These are phyloP conservation scores for Mycena chlorophos DNA, from an alignment of 768 basidiomycete species.

Conservation along the genomic window DNA sequence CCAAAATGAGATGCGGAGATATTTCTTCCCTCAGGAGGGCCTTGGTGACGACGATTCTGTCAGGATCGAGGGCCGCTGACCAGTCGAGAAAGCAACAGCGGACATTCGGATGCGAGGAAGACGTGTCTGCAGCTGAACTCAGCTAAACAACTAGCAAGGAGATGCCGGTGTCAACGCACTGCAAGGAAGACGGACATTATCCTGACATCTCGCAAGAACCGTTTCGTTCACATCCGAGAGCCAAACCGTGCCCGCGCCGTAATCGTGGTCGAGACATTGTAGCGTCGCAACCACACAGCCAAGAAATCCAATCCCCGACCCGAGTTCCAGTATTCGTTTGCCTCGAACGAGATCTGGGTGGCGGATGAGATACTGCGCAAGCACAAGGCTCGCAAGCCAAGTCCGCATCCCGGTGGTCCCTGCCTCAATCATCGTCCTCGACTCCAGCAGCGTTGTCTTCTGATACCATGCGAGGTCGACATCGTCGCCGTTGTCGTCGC, in stretches of 20 bases:
- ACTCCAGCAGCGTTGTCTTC: constrained; percentile 66
- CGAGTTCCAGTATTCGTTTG: constrained; percentile 66
- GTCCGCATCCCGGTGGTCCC: constrained; percentile 82
- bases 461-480: constrained; percentile 34
- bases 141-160: not conserved
- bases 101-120: constrained; percentile 49
- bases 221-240: constrained; percentile 67
- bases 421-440: constrained; percentile 67
- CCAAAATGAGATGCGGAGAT: constrained; percentile 60
- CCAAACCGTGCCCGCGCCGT: constrained; percentile 33
- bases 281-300: constrained; percentile 62
- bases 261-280: constrained; percentile 38
- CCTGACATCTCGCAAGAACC: constrained; percentile 60
- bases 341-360: constrained; percentile 41
- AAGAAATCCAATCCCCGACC: constrained; percentile 75
- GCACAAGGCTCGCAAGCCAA: constrained; percentile 70
- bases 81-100: constrained; percentile 60
- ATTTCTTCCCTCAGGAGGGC: constrained; percentile 43
- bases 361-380: constrained; percentile 61
- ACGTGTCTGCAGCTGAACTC: constrained; percentile 53
- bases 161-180: constrained; percentile 54
- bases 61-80: constrained; percentile 52
- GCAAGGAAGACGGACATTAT: constrained; percentile 62
- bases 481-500: no score
- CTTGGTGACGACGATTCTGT: constrained; percentile 25